Percentiles rank a stretch among this genome's conserved stretches.
Evolutionary conservation across 768 basidiomycete species (phyloP).

Genomic region (Daedaleopsis nitida): DNA sequence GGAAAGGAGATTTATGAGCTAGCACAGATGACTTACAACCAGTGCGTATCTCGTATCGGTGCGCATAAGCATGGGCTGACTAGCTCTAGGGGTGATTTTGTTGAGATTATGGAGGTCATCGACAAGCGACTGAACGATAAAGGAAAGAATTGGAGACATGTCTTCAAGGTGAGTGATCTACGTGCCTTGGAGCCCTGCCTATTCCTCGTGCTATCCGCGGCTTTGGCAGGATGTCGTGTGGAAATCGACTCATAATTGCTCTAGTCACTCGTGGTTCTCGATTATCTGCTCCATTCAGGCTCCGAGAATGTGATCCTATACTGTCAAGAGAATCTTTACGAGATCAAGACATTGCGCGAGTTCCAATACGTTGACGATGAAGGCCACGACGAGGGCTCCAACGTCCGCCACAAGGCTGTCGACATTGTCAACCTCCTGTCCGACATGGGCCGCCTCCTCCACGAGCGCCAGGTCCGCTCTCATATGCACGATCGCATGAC

Average conservation of each 20-base stretch:
- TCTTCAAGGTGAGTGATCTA: constrained; percentile 76
- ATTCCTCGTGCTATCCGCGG: background rate
- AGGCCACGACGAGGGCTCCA: constrained; percentile 91
- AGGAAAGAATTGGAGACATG: constrained; percentile 99
- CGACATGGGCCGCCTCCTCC: constrained; percentile 77
- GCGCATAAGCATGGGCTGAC: background rate
- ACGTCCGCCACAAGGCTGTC: constrained; percentile 94
- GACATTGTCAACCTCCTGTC: constrained; percentile 91
- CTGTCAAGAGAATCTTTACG: constrained; percentile 93
- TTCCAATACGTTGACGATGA: constrained; percentile 95
- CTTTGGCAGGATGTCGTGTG: no score
- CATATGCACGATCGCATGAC: constrained; percentile 90
- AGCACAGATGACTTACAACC: constrained; percentile 92
- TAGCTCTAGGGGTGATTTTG: constrained; percentile 73
- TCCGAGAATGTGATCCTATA: constrained; percentile 96
- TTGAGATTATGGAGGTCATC: constrained; percentile 98
- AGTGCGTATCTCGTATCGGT: constrained; percentile 46
- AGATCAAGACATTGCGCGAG: constrained; percentile 97
- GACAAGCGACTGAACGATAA: constrained; percentile 97
- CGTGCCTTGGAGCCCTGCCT: background rate
- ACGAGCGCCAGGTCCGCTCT: constrained; percentile 76
- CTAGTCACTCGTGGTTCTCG: constrained; percentile 85
- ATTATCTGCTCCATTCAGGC: constrained; percentile 92
- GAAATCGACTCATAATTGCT: background rate
- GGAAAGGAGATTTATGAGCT: constrained; percentile 98